Evolutionary conservation across 2,329 filamentous ascomycete genomes (phyloP), one percentile per base, ranked within the genome.

Genomic region (Aspergillaceae sp.): DNA sequence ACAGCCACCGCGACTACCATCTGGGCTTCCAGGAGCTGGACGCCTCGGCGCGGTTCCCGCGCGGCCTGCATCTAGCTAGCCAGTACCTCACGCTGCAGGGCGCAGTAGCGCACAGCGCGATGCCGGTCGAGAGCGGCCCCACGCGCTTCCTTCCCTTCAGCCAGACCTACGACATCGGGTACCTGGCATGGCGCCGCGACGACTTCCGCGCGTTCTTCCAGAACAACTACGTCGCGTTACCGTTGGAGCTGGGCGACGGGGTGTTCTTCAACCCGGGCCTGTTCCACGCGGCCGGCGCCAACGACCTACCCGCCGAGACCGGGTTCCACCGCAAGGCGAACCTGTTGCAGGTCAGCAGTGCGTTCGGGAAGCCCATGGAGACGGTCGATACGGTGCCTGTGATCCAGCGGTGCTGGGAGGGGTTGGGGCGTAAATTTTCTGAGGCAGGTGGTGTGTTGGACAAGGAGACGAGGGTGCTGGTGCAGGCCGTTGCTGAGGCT

Each of bases 351-450:
- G 71, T 83, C 29, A 80, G 76, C 51, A 76, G 74, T 49, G 78
- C 79, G 0, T 79, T 83, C 55, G 80, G 79, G 0, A 82, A 80
- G 56, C 69, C 79, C 0, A 84, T 84, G 79, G 80, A 84, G 64
- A 72, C 57, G 0, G 68, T 83, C 7, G 76, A 83, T 53, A 66
- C 71, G 0, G 44, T 76, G 8, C 71, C 74, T 0, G 66, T 81
- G 5, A 71, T 82, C 2, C 68, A 69, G 32, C 56, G 64, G 4
- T 77, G 78, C 49, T 82, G 79, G 44, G 68, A 79, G 0, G 61
- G 66, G 1, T 67, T 86, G 6, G 68, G 75, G 38, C 61, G 70
- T 1, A 78, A 76, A 46, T 81, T 80, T 51, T 3, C 47, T 44
- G 44, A 35, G 40, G 49, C 51, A 28, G 56, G 49, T 3, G 45